Base-by-base conservation (phyloP, 2,329 filamentous ascomycete genomes). In the Fonsecaea pedrosoi region DNA sequence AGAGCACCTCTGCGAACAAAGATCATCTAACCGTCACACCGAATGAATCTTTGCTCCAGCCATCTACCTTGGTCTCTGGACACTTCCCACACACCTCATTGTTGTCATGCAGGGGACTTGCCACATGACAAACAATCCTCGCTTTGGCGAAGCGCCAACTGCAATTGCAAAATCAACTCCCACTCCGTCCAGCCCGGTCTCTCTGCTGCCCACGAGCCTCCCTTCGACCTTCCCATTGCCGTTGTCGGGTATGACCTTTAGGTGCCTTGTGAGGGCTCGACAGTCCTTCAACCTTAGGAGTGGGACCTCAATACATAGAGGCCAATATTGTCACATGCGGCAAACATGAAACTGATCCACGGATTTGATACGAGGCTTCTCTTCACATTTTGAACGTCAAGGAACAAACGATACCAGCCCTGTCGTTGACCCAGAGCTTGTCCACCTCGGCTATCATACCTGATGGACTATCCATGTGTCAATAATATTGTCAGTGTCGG, bases 401-500 rank as follows among this genome's bases (percentile, higher is more conserved):
- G 25, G 25, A 25, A 25, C 25, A 25, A 25, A 25, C 25, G 35
- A 7, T 37, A 37, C 35, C 35, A 12, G 35, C 10, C 35, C 10
- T 37, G 35, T 37, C 35, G 35, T 37, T 12, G 35, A 37, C 35
- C 7, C 35, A 37, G 35, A 37, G 35, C 35, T 25, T 8, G 7
- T 9, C 21, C 45, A 15, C 18, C 18, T 25, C 3, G 5, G n/a
- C n/a, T 7, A 2, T 45, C 10, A 45, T 18, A 2, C 40, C 40
- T 45, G 18, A 12, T 50, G 45, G 18, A 21, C 18, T 10, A 15
- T 34, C 75, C 76, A 77, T 3, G 71, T 64, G 4, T 75, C 69
- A 0, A 81, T 76, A 67, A 77, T 72, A 3, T 75, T 63, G 21
- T 81, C 77, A 61, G 82, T 75, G 37, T 80, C 71, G 0, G 78